Evolutionary conservation across 2,329 filamentous ascomycete species (phyloP).

Genomic region (Epichloe scottii): DNA sequence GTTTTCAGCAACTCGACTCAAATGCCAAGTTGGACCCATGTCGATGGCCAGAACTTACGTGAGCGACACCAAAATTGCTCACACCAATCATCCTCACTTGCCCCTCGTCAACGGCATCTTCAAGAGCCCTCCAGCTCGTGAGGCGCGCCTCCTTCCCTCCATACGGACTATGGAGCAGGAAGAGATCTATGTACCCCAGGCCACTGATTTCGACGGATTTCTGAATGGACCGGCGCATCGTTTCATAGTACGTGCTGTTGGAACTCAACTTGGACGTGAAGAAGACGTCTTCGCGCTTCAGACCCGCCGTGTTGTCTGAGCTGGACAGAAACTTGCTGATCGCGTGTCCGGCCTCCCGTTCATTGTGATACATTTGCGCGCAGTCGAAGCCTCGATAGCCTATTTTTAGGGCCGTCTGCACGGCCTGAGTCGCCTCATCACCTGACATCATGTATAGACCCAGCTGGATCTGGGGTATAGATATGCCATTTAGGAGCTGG

Average conservation of each 20-base stretch:
- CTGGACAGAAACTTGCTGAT: conserved; percentile 44
- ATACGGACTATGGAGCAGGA: conserved; percentile 68
- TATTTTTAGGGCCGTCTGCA: conserved; percentile 42
- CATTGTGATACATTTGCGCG: conserved; percentile 52
- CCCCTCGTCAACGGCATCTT: too few relatives aligned
- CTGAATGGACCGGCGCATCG: conserved; percentile 53
- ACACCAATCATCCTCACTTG: too few relatives aligned
- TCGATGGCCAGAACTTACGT: too few relatives aligned
- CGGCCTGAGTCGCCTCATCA: conserved; percentile 43
- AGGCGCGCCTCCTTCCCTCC: conserved; percentile 42
- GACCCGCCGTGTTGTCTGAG: conserved; percentile 31
- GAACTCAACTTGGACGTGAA: conserved; percentile 69
- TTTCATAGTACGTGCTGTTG: conserved; percentile 52
- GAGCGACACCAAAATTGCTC: too few relatives aligned
- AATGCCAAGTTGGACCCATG: too few relatives aligned
- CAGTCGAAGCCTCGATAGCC: conserved; percentile 40
- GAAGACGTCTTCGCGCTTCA: conserved; percentile 59
- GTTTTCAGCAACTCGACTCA: too few relatives aligned
- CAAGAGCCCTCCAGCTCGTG: too few relatives aligned
- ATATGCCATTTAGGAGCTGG: conserved; percentile 49
- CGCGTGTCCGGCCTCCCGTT: conserved; percentile 54
- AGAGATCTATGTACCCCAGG: conserved; percentile 66
- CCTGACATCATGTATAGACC: conserved; percentile 62
- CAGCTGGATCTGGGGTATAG: conserved; percentile 60
- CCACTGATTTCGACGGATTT: conserved; percentile 51